Evolutionary conservation across 805 yeast genomes (phyloP).

Genomic region (Hanseniaspora singularis): DNA sequence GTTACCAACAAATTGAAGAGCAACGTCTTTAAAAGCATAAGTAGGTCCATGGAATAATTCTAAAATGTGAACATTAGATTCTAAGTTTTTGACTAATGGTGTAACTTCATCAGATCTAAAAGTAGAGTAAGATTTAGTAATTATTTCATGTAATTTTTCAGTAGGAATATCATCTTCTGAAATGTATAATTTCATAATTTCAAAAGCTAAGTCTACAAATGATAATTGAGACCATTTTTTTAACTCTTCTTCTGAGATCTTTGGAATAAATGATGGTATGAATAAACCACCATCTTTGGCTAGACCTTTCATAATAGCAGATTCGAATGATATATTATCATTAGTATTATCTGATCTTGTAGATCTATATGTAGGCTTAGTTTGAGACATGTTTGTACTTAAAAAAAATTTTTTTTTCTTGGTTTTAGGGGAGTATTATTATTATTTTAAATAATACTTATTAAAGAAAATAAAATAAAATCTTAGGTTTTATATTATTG

Average conservation of each 20-base stretch:
- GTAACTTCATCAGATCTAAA: constrained; percentile 84
- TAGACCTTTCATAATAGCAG: constrained; percentile 75
- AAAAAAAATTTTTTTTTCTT: background rate
- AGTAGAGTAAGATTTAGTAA: constrained; percentile 70
- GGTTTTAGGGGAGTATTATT: background rate
- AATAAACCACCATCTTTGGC: constrained; percentile 96
- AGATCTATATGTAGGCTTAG: constrained; percentile 45
- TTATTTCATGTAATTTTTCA: constrained; percentile 50
- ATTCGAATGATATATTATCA: constrained; percentile 57
- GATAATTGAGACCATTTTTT: constrained; percentile 58
- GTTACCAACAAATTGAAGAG: constrained; percentile 94
- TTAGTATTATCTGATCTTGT: constrained; percentile 47
- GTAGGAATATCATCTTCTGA: constrained; percentile 59
- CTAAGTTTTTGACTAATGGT: constrained; percentile 46
- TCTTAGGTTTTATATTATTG: too few relatives aligned
- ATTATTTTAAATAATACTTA: background rate
- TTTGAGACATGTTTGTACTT: constrained; percentile 33
- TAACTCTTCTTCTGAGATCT: constrained; percentile 42
- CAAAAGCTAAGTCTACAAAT: constrained; percentile 78
- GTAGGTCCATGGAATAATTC: constrained; percentile 99
- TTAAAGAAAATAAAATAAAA: background rate
- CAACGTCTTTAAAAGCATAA: constrained; percentile 97
- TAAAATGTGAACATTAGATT: constrained; percentile 57
- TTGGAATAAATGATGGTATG: constrained; percentile 73
- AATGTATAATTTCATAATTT: constrained; percentile 72